Evolutionary conservation across 1,284 basidiomycete genomes (phyloP), one percentile per base, ranked within the genome.

Genomic region (Ustilago curta): DNA sequence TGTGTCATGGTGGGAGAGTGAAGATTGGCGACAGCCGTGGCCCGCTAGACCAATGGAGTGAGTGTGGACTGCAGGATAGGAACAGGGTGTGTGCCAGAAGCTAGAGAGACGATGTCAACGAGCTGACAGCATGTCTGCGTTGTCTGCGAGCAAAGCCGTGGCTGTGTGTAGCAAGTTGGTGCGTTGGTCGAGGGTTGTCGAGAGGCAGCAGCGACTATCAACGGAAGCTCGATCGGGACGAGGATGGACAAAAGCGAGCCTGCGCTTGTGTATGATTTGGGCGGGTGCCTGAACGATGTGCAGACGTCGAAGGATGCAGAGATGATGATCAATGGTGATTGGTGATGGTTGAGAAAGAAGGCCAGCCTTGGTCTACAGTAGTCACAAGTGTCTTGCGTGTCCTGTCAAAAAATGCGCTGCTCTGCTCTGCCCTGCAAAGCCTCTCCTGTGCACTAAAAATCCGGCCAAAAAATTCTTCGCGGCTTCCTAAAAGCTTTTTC

Each of bases 1-100:
- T 70, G 68, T 18, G 68, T 61, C 68, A 68, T 68, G 32, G 12
- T 58, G 37, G 42, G 42, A 9, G n/a, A 23, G 6, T n/a, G 18
- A 16, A 18, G 7, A 16, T 12, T 48, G 42, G 27, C 25, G 29
- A n/a, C 31, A 40, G 40, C 43, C 39, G 35, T 18, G 11, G 31
- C 18, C 25, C 18, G 47, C 47, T 19, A 19, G 29, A 18, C n/a
- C 29, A 11, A 11, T 31, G n/a, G 52, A 40, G 18, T 43, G 40
- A n/a, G 35, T 37, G 18, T 8, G 27, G 8, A 39, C 25, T 19
- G n/a, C 48, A 19, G 31, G 8, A 32, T 12, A 21, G 25, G 27
- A 1, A 12, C 9, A 21, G 3, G 23, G 39, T n/a, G 9, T 3
- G n/a, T n/a, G 57, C 11, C 19, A 9, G 27, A 27, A 50, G 48